These are phyloP conservation scores for Fomitopsis serialis DNA, from an alignment of 768 basidiomycete genomes.

Conservation along the genomic window DNA sequence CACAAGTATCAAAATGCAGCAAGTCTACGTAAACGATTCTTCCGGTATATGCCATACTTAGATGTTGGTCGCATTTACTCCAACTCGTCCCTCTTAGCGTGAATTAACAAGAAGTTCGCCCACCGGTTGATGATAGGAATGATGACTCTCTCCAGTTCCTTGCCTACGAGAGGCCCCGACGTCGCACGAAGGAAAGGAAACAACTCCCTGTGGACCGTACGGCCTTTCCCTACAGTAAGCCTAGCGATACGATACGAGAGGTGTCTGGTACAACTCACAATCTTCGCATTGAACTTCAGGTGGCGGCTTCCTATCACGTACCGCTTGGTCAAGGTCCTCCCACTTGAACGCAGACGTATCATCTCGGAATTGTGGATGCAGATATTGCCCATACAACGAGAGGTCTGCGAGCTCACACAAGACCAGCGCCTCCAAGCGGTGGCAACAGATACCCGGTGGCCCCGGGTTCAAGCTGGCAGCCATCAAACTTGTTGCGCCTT, in stretches of 20 bases:
- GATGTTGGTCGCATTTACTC: not conserved
- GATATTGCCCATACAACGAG: constrained; percentile 50
- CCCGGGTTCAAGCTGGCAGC: constrained; percentile 63
- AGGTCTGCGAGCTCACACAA: constrained; percentile 79
- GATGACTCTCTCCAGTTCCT: constrained; percentile 72
- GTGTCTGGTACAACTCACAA: constrained; percentile 31
- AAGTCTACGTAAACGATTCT: too few species aligned
- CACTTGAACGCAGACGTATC: not conserved
- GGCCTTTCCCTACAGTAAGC: constrained; percentile 34
- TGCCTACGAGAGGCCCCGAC: constrained; percentile 48
- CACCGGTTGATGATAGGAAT: constrained; percentile 74
- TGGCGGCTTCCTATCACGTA: constrained; percentile 1
- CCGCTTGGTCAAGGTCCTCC: constrained; percentile 7
- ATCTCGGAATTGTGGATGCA: constrained; percentile 43
- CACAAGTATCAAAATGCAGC: too few species aligned
- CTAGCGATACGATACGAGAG: not conserved
- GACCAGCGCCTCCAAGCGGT: constrained; percentile 72
- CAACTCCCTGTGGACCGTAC: constrained; percentile 67
- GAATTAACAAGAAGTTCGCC: constrained; percentile 51
- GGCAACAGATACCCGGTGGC: constrained; percentile 56
- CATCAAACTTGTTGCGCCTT: constrained; percentile 46
- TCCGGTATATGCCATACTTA: too few species aligned
- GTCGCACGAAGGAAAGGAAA: constrained; percentile 62
- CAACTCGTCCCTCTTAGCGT: not conserved
- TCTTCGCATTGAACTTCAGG: constrained; percentile 33